Evolutionary conservation across 768 basidiomycete genomes (phyloP), one percentile per base, ranked within the genome.

Genomic region (Pulveroboletus sp.): DNA sequence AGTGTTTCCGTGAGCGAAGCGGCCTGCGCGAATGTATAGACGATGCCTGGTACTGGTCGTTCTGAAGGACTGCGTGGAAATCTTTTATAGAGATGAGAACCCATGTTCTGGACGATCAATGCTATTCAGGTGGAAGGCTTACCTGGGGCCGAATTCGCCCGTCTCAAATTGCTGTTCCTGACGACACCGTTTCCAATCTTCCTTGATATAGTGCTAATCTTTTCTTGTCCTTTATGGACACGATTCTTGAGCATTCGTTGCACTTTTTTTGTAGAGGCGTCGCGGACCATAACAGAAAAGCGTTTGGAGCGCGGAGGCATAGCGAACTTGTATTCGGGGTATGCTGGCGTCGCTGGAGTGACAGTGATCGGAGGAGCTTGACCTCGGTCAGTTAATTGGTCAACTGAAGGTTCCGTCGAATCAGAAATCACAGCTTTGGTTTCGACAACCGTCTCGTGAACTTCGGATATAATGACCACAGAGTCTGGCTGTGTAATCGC

Each of bases 11-110:
- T 1, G 79, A 79, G 43, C 76, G 76, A 21, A 83, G 62, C 2
- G 81, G 75, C 47, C 81, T 73, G 33, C 91, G 81, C 2, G 89
- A 89, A 63, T 93, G 91, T 45, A 93, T 93, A 1, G 90, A 93
- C 1, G 81, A 91, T 61, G 62, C 91, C 76, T 78, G 90, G 74
- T 72, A 89, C 72, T 50, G 79, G 63, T 49, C 78, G 48, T 79
- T 81, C 15, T 75, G 76, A 9, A 89, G 71, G 11, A 81, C 76
- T 3, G 78, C 78, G 55, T 86, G 80, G 55, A 91, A 86, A 57
- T 90, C 89, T 87, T 50, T 30, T 32, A n/a, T 8, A 12, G 3
- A 0, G 8, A 39, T 52, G 36, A 62, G 52, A 39, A 28, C n/a
- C 39, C 28, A 17, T 36, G n/a, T n/a, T n/a, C 30, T 8, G 10